Percentiles rank a stretch among this genome's conserved stretches.
These are phyloP conservation scores for Puccinellia tenuiflora DNA, from an alignment of 176 grass and related monocot species.

Conservation along the genomic window DNA sequence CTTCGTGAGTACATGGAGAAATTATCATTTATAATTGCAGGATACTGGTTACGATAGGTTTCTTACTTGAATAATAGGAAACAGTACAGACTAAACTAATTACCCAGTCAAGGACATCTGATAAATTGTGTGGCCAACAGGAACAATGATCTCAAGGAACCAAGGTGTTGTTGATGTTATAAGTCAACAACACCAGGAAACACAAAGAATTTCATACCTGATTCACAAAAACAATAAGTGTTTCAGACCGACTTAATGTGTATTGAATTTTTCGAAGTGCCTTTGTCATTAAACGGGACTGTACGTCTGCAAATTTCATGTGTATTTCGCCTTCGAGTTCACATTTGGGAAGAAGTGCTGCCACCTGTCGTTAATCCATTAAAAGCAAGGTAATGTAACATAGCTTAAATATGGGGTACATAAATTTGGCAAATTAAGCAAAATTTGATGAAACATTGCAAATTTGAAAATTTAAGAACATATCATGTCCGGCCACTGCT, in stretches of 20 bases:
- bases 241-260: slow-evolving; percentile 65
- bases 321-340: slow-evolving; percentile 63
- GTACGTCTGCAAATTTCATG: slow-evolving; percentile 49
- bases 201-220: slow-evolving; percentile 47
- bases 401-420: background rate
- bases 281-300: slow-evolving; percentile 81
- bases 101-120: background rate
- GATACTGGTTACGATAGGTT: background rate
- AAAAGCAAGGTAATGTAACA: slow-evolving; percentile 27
- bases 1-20: background rate
- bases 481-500: background rate
- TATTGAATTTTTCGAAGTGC: slow-evolving; percentile 88
- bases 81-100: background rate
- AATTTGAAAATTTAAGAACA: slow-evolving; percentile 12
- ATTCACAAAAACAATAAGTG: slow-evolving; percentile 89
- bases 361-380: slow-evolving; percentile 57
- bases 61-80: background rate
- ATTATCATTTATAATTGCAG: background rate
- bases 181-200: background rate
- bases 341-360: slow-evolving; percentile 74
- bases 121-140: background rate
- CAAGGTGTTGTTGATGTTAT: background rate
- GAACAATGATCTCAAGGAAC: background rate
- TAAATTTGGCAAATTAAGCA: slow-evolving; percentile 4
- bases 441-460: background rate